Conservation (phyloP, 345 rosid genomes). For the Durio zibethinus region DNA sequence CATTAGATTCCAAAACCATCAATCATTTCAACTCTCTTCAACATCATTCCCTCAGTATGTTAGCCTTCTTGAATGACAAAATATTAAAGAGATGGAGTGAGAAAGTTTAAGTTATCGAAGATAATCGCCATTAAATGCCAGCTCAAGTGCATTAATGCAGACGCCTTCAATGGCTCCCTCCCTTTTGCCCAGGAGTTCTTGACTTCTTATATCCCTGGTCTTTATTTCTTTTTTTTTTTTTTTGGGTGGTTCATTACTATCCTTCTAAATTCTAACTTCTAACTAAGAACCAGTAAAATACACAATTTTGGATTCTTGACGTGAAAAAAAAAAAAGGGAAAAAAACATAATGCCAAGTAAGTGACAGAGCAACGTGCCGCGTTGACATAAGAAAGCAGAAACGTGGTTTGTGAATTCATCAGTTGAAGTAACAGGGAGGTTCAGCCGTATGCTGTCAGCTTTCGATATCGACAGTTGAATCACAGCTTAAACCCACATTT, state of each 20-base stretch:
- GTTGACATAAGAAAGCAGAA: too few species aligned
- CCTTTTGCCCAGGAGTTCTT: not conserved
- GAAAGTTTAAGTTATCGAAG: not conserved
- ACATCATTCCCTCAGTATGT: not conserved
- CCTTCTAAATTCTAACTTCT: not conserved
- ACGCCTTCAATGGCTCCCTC: not conserved
- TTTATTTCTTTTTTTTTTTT: too few species aligned
- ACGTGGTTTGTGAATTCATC: not conserved
- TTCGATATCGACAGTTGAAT: not conserved
- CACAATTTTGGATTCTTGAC: too few species aligned
- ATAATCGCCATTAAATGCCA: slow-evolving; percentile 6
- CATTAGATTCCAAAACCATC: slow-evolving; percentile 12
- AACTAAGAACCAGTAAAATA: too few species aligned
- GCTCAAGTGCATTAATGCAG: not conserved
- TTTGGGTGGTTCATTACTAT: too few species aligned
- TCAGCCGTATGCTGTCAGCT: too few species aligned
- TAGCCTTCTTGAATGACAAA: not conserved
- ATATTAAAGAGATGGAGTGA: not conserved
- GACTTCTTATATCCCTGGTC: not conserved
- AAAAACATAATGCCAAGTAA: too few species aligned
- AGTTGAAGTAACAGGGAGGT: too few species aligned
- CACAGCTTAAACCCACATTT: not conserved
- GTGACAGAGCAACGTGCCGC: too few species aligned
- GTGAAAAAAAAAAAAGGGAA: too few species aligned
- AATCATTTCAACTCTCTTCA: not conserved